Evolutionary conservation across 768 basidiomycete genomes (phyloP), one percentile per base, ranked within the genome.

Genomic region (Mycena amicta): DNA sequence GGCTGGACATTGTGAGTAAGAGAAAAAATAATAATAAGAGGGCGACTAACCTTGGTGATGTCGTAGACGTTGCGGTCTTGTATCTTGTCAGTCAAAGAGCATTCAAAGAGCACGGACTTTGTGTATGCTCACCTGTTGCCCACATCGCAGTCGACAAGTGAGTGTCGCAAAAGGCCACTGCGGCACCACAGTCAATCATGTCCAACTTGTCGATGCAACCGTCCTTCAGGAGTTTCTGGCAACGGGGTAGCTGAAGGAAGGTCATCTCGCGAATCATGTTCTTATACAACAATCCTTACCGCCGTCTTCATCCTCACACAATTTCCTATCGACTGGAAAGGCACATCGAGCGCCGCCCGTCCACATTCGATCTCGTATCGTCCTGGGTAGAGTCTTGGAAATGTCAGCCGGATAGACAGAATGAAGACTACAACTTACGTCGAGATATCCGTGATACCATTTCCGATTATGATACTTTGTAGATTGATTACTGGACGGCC

Each of bases 391-490:
- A 85, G 26, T 69, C 70, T 27, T 82, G 69, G 37, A 12, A 50
- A 4, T 4, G 27, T 59, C 11, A 61, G 58, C 20, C 18, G 5
- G 2, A 23, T 3, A 30, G 3, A 18, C 27, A 11, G 2, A 23
- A 29, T 49, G 5, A 22, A 25, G 47, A 28, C 29, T 23, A 29
- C 4, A 50, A 43, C 25, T 5, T 11, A 59, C 66, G 90, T 76
- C 28, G 78, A 79, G 37, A 79, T 75, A 57, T 79, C 77, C 23
- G 78, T 80, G 46, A 79, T 77, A 13, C 79, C 79, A 18, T 75
- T 76, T 63, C 88, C 90, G 55, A 93, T 92, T 69, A 92, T 75
- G n/a, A 90, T 78, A 56, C 84, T 87, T 55, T 82, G 74, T 4
- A 93, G 75, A 68, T 92, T 92, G 61, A 93, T 65, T 74, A 87